Evolutionary conservation across 148 eudicot genomes (phyloP).

Genomic region (Arctostaphylos glauca): DNA sequence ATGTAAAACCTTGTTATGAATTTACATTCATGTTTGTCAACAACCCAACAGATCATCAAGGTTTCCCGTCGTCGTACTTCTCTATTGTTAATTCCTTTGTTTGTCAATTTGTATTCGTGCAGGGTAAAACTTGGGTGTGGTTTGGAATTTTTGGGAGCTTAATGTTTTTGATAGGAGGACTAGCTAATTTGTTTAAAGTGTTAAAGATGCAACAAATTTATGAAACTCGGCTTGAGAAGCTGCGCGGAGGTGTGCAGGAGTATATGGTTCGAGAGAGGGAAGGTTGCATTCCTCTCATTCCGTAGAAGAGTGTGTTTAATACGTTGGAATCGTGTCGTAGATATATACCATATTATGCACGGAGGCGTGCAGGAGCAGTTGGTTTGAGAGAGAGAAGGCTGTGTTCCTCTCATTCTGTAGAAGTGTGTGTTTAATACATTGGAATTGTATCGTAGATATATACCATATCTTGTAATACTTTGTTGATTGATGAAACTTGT

Average conservation of each 20-base stretch:
- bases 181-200: conserved; percentile 75
- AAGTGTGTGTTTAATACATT: not conserved
- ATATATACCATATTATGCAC: conserved; percentile 23
- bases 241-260: conserved; percentile 89
- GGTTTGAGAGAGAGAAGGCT: conserved; percentile 18
- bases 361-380: conserved; percentile 61
- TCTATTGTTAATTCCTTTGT: not conserved
- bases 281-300: not conserved
- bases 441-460: too few species aligned
- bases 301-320: not conserved
- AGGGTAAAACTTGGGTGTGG: conserved; percentile 71
- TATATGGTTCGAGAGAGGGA: conserved; percentile 20
- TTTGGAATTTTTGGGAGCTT: conserved; percentile 65
- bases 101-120: conserved; percentile 12
- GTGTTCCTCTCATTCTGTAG: not conserved
- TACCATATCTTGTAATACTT: not conserved
- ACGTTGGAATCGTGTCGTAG: too few species aligned
- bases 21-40: not conserved
- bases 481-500: not conserved
- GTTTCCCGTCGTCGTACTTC: not conserved
- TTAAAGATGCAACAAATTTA: conserved; percentile 68
- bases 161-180: conserved; percentile 60
- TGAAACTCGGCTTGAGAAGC: conserved; percentile 67
- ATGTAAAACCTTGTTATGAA: not conserved
- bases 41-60: not conserved